Evolutionary conservation across 139 green algal genomes (phyloP).

Genomic region (Coccomyxa sp.): DNA sequence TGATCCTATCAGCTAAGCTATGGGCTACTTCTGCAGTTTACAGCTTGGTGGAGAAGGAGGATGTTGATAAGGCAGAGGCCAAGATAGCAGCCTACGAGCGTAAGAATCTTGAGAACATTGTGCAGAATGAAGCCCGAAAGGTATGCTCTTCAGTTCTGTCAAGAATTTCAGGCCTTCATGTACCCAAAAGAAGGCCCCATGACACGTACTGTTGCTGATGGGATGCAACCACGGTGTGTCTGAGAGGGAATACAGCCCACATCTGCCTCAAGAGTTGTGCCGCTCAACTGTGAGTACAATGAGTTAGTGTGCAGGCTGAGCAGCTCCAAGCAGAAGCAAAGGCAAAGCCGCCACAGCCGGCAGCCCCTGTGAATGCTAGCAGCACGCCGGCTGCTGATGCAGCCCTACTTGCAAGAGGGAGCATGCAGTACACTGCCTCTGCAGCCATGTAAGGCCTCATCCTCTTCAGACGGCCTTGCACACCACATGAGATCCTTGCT

Average conservation of each 20-base stretch:
- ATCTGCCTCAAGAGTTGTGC: no score
- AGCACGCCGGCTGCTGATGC: no score
- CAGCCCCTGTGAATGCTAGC: no score
- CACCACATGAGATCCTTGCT: not conserved
- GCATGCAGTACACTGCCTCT: not conserved
- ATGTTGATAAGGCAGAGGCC: constrained; percentile 17
- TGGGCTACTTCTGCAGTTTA: not conserved
- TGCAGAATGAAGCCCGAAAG: constrained; percentile 30
- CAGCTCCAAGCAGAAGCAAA: no score
- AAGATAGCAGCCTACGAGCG: constrained; percentile 29
- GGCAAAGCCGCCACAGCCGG: no score
- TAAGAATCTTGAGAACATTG: constrained; percentile 32
- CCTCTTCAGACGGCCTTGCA: not conserved
- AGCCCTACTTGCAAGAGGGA: not conserved
- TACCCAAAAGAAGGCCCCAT: no score
- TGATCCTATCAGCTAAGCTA: not conserved
- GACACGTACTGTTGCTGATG: no score
- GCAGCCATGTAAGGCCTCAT: not conserved
- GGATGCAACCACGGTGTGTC: no score
- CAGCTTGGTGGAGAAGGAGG: constrained; percentile 3
- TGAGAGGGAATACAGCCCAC: no score
- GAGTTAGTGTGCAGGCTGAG: no score
- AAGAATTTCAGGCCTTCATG: not conserved
- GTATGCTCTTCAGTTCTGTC: not conserved
- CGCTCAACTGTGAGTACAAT: no score